A percentile compares a stretch with the other conserved stretches of the same genome.
These are phyloP conservation scores for Flaveria floridana DNA, from an alignment of 140 eudicot genomes.

Conservation along the genomic window DNA sequence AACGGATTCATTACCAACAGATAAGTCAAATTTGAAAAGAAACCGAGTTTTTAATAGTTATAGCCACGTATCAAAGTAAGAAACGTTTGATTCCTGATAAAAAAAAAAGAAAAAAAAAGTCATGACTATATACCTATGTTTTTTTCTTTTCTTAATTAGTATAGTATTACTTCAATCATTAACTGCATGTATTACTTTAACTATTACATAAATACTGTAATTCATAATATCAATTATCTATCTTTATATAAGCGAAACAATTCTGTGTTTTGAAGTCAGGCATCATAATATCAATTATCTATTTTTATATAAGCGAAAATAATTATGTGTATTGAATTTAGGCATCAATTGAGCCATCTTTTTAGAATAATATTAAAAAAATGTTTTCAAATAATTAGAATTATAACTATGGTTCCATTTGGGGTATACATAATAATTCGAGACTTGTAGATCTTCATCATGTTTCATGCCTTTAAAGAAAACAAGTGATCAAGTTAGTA, in stretches of 20 bases:
- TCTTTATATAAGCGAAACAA: constrained; percentile 21
- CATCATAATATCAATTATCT: background rate
- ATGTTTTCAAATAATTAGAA: constrained; percentile 22
- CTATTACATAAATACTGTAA: background rate
- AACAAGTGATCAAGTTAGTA: constrained; percentile 2
- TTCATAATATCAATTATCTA: background rate
- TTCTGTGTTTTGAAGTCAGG: background rate
- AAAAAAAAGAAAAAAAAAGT: too few species aligned
- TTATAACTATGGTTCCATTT: constrained; percentile 32
- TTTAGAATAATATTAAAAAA: constrained; percentile 25
- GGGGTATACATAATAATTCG: constrained; percentile 25
- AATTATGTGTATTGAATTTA: constrained; percentile 25
- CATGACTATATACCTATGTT: too few species aligned
- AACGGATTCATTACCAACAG: too few species aligned
- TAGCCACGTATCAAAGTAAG: too few species aligned
- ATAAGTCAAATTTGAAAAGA: too few species aligned
- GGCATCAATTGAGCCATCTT: constrained; percentile 32
- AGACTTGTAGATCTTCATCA: constrained; percentile 30
- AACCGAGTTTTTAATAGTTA: too few species aligned
- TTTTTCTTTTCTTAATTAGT: background rate
- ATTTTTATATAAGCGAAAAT: constrained; percentile 18
- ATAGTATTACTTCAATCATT: background rate
- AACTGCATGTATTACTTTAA: background rate
- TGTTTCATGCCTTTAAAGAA: constrained; percentile 25
- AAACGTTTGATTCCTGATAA: too few species aligned